These are phyloP conservation scores for Claviceps citrina DNA, from an alignment of 2,329 filamentous ascomycete species.

Conservation along the genomic window DNA sequence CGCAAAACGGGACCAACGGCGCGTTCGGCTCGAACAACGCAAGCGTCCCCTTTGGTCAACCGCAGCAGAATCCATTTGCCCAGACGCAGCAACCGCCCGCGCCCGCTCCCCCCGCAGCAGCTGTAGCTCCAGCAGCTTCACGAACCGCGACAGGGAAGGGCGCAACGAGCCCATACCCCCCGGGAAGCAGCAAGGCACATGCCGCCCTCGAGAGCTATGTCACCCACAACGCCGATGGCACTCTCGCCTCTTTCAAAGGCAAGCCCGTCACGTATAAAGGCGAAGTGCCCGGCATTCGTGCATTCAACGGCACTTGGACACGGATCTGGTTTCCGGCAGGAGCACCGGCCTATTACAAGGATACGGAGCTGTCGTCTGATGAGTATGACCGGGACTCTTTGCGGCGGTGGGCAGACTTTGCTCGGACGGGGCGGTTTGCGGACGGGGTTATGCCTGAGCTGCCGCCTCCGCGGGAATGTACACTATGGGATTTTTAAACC, in stretches of 20 bases:
- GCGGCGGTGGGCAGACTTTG: constrained; percentile 48
- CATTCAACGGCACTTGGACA: constrained; percentile 38
- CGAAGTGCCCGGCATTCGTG: constrained; percentile 31
- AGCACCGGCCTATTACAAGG: constrained; percentile 44
- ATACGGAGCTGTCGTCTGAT: constrained; percentile 44
- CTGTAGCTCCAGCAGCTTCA: too few relatives aligned
- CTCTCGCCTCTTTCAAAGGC: constrained; percentile 45
- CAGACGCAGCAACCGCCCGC: constrained; percentile 8
- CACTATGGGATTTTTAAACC: constrained; percentile 52
- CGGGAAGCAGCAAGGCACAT: constrained; percentile 28
- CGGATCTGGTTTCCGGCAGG: constrained; percentile 63
- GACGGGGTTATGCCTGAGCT: constrained; percentile 59
- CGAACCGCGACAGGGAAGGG: not conserved
- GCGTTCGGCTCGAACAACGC: constrained; percentile 11
- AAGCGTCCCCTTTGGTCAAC: constrained; percentile 13
- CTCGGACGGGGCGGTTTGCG: constrained; percentile 50
- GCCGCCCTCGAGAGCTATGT: constrained; percentile 30
- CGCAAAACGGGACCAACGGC: constrained; percentile 5
- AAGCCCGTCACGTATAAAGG: constrained; percentile 44
- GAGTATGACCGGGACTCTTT: constrained; percentile 44
- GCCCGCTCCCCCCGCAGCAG: constrained; percentile 3
- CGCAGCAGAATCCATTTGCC: constrained; percentile 13
- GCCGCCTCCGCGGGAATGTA: constrained; percentile 65
- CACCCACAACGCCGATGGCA: constrained; percentile 25
- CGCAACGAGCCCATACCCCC: constrained; percentile 25